Evolutionary conservation across 331 rosid species (phyloP).

Genomic region (Rosa hybrid): DNA sequence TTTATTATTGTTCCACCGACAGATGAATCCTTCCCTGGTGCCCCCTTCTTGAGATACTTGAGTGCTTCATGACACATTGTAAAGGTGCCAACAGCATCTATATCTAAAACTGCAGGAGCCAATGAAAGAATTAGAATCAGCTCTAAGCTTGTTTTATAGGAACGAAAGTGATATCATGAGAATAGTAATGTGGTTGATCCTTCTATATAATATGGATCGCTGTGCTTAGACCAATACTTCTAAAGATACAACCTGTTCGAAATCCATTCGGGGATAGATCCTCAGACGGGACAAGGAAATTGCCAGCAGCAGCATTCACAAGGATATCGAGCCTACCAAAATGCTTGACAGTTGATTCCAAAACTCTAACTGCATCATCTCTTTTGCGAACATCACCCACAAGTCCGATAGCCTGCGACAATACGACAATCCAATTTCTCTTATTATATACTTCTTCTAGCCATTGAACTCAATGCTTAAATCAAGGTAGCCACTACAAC

Average conservation of each 20-base stretch:
- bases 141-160: background rate
- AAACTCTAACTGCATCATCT: slow-evolving; percentile 28
- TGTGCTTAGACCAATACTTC: background rate
- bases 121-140: background rate
- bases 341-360: slow-evolving; percentile 24
- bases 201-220: background rate
- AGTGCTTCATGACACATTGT: slow-evolving; percentile 28
- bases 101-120: slow-evolving; percentile 22
- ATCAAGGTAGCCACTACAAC: background rate
- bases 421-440: background rate
- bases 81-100: slow-evolving; percentile 26
- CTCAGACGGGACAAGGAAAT: slow-evolving; percentile 24
- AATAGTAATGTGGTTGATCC: background rate
- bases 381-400: slow-evolving; percentile 30
- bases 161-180: background rate
- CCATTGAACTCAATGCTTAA: background rate
- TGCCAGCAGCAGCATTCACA: slow-evolving; percentile 32
- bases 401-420: slow-evolving; percentile 17
- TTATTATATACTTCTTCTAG: background rate
- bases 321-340: slow-evolving; percentile 25
- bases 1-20: slow-evolving; percentile 18
- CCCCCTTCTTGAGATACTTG: slow-evolving; percentile 24
- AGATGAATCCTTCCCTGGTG: slow-evolving; percentile 11
- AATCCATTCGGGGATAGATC: slow-evolving; percentile 23
- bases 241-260: slow-evolving; percentile 16